Percentiles rank a stretch among this genome's conserved stretches.
Conservation (phyloP, 2,329 filamentous ascomycete species). For the Diaporthe citri region DNA sequence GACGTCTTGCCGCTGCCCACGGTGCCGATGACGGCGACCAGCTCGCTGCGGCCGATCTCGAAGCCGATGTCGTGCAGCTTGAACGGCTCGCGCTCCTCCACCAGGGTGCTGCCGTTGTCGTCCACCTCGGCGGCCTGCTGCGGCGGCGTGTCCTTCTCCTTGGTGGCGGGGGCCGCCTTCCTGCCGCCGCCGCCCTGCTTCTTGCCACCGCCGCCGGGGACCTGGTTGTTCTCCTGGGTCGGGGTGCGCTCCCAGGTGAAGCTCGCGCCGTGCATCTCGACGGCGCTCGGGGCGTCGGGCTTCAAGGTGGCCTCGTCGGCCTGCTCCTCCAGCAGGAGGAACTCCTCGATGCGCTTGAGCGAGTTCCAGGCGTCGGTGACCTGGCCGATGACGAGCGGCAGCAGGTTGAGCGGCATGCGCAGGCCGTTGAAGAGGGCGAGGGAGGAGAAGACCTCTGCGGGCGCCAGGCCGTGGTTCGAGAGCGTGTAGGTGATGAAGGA, state of each 20-base stretch:
- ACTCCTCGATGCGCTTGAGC: conserved; percentile 87
- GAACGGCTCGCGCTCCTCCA: conserved; percentile 74
- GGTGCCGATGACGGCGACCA: conserved; percentile 88
- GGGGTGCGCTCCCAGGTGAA: conserved; percentile 87
- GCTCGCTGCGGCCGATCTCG: conserved; percentile 78
- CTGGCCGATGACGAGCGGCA: conserved; percentile 90
- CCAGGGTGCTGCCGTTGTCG: conserved; percentile 66
- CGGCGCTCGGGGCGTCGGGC: conserved; percentile 72
- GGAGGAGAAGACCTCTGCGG: conserved; percentile 90
- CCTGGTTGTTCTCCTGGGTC: conserved; percentile 38
- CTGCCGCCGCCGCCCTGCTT: conserved; percentile 59
- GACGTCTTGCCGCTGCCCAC: conserved; percentile 94
- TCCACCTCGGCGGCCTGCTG: conserved; percentile 45
- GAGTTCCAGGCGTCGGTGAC: conserved; percentile 91
- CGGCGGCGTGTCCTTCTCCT: conserved; percentile 44
- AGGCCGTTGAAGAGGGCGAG: conserved; percentile 93
- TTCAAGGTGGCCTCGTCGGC: conserved; percentile 74
- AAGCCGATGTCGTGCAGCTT: conserved; percentile 78
- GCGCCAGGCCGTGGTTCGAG: conserved; percentile 74
- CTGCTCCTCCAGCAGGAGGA: conserved; percentile 86
- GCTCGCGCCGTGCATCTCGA: conserved; percentile 78
- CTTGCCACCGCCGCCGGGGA: conserved; percentile 46
- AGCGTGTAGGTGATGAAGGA: conserved; percentile 87
- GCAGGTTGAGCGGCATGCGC: conserved; percentile 87
- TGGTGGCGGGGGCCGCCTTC: conserved; percentile 53